Conservation (phyloP, 2,329 filamentous ascomycete species). For the Nemania abortiva region DNA sequence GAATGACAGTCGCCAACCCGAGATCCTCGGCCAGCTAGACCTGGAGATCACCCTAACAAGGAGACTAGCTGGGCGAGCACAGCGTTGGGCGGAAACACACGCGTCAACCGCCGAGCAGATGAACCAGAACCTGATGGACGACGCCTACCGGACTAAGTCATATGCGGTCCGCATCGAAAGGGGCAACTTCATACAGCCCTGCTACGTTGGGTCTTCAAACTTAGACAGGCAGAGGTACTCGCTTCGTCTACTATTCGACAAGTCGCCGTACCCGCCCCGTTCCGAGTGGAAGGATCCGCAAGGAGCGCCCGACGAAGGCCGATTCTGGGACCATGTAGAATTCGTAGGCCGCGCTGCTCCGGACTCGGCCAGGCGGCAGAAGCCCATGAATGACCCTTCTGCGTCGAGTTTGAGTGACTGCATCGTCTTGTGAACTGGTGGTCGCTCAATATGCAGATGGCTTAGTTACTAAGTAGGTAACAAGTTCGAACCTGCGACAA, state of each 20-base stretch:
- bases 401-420: conserved; percentile 10
- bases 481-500: too few relatives aligned
- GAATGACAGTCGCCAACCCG: conserved; percentile 18
- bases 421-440: conserved; percentile 7
- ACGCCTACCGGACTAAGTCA: conserved; percentile 43
- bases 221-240: conserved; percentile 34
- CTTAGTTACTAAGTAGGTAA: too few relatives aligned
- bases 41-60: conserved; percentile 44
- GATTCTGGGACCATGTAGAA: conserved; percentile 43
- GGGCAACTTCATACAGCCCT: conserved; percentile 46
- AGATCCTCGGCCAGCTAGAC: conserved; percentile 36
- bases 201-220: conserved; percentile 26
- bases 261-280: conserved; percentile 47
- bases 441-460: too few relatives aligned
- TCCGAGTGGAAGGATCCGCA: conserved; percentile 44
- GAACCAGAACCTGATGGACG: conserved; percentile 41
- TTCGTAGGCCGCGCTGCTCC: conserved; percentile 43
- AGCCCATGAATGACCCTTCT: conserved; percentile 40
- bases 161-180: conserved; percentile 45
- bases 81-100: conserved; percentile 25
- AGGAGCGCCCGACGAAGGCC: conserved; percentile 38
- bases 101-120: conserved; percentile 31
- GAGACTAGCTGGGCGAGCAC: conserved; percentile 32
- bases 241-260: conserved; percentile 47
- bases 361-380: conserved; percentile 36